These are phyloP conservation scores for Flaveria floridana DNA, from an alignment of 140 eudicot genomes.

Conservation along the genomic window DNA sequence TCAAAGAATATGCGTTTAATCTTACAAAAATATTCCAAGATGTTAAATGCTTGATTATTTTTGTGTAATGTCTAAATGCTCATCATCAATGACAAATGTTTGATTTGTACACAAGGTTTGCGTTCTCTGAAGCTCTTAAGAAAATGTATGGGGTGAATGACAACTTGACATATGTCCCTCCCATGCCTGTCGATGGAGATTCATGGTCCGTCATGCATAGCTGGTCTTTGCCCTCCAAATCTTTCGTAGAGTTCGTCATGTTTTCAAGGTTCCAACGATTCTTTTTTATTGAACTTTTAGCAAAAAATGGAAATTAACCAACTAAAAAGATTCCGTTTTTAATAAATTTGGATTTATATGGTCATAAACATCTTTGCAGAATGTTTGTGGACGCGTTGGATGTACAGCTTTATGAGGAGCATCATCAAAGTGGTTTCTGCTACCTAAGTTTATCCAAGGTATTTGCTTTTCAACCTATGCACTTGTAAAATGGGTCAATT, in stretches of 20 bases:
- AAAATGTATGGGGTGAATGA: slow-evolving; percentile 80
- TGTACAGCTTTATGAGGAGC: slow-evolving; percentile 66
- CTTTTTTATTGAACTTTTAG: background rate
- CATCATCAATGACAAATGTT: slow-evolving; percentile 1
- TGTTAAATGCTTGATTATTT: slow-evolving; percentile 1
- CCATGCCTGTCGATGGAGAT: slow-evolving; percentile 79
- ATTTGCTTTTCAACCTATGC: slow-evolving; percentile 9
- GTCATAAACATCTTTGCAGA: slow-evolving; percentile 45
- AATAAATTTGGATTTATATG: background rate
- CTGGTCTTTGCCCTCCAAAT: slow-evolving; percentile 90
- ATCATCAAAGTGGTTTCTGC: slow-evolving; percentile 75
- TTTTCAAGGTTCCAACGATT: slow-evolving; percentile 66
- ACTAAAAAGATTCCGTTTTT: slow-evolving; percentile 1
- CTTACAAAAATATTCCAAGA: background rate
- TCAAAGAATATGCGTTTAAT: background rate
- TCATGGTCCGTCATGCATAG: slow-evolving; percentile 98
- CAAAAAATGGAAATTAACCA: background rate
- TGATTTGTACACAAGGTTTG: slow-evolving; percentile 54
- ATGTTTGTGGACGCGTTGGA: slow-evolving; percentile 91
- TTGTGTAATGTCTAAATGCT: slow-evolving; percentile 18
- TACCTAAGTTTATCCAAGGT: slow-evolving; percentile 81
- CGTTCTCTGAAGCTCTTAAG: slow-evolving; percentile 74
- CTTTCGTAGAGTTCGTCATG: slow-evolving; percentile 87
- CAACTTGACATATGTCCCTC: slow-evolving; percentile 62
- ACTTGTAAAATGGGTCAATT: background rate